Conservation (phyloP, 805 yeast genomes). For the Candida krabiensis region DNA sequence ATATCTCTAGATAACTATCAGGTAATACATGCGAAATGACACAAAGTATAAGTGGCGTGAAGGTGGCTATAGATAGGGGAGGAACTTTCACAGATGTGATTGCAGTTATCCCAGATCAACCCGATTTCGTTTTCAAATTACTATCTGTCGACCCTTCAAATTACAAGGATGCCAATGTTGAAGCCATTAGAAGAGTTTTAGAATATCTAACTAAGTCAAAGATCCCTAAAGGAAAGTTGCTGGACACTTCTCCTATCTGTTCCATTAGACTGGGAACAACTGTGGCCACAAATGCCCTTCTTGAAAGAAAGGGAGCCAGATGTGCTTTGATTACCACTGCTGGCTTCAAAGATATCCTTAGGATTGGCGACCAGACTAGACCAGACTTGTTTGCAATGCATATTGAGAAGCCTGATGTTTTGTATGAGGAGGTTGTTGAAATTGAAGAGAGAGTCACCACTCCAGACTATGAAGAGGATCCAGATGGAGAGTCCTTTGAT, state of each 20-base stretch:
- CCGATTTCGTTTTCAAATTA: constrained; percentile 26
- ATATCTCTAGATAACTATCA: no score
- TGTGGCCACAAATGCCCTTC: constrained; percentile 24
- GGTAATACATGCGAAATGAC: no score
- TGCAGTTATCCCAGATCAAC: constrained; percentile 41
- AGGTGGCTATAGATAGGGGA: constrained; percentile 29
- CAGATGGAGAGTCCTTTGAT: constrained; percentile 13
- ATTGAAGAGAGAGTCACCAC: constrained; percentile 21
- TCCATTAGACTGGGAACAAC: constrained; percentile 27
- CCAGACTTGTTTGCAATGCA: constrained; percentile 22
- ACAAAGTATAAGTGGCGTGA: constrained; percentile 5
- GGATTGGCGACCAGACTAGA: constrained; percentile 33
- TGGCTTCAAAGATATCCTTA: constrained; percentile 32
- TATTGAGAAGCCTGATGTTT: constrained; percentile 16
- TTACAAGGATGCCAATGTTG: constrained; percentile 27
- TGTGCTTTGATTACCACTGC: constrained; percentile 26
- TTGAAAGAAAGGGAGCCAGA: constrained; percentile 22
- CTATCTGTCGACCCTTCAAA: constrained; percentile 26
- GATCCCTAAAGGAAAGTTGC: constrained; percentile 13
- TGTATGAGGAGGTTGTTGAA: constrained; percentile 20
- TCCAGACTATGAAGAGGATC: constrained; percentile 28
- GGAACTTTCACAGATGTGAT: constrained; percentile 50
- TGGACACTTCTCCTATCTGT: constrained; percentile 19
- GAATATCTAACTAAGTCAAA: constrained; percentile 10
- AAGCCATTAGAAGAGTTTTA: constrained; percentile 24